phyloP scores from a whole-genome alignment of 2,329 filamentous ascomycete species.

The Fusarium coicis region DNA sequence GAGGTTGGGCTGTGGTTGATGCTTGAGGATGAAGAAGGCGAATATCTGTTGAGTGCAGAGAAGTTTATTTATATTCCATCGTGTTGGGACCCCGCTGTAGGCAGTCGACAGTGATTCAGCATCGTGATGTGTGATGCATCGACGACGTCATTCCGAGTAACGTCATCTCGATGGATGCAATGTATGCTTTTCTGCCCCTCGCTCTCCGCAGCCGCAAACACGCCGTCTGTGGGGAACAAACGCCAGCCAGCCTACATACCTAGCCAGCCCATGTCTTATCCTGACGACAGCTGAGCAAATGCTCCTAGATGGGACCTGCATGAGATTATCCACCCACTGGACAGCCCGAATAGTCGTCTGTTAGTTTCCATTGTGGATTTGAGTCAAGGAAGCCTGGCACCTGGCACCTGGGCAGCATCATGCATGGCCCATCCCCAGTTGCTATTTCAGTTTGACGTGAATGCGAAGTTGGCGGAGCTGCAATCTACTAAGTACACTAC shows the following conservation, averaged over 20 bases:
- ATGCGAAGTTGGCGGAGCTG: background rate
- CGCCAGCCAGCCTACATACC: background rate
- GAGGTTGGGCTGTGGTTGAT: constrained; percentile 4
- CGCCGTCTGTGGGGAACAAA: constrained; percentile 24
- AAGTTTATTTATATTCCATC: constrained; percentile 29
- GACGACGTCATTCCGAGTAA: constrained; percentile 36
- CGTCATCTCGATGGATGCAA: constrained; percentile 29
- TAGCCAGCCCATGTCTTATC: background rate
- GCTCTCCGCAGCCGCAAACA: constrained; percentile 13
- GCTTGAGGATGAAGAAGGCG: constrained; percentile 2
- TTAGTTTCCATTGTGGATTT: background rate
- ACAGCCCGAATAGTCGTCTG: background rate
- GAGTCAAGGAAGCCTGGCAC: background rate
- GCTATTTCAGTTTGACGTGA: constrained; percentile 7
- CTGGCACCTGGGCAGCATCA: constrained; percentile 20
- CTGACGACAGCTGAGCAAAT: constrained; percentile 12
- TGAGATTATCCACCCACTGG: constrained; percentile 9
- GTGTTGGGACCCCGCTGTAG: background rate
- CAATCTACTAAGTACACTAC: background rate
- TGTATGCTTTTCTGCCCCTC: background rate
- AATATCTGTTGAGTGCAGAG: background rate
- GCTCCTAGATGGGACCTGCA: constrained; percentile 29
- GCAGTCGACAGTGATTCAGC: constrained; percentile 7
- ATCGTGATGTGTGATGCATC: constrained; percentile 37
- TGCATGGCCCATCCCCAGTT: constrained; percentile 14